A percentile compares a stretch with the other conserved stretches of the same genome.
Evolutionary conservation across 257 asterid genomes (phyloP).

Genomic region (Jasminum sambac): DNA sequence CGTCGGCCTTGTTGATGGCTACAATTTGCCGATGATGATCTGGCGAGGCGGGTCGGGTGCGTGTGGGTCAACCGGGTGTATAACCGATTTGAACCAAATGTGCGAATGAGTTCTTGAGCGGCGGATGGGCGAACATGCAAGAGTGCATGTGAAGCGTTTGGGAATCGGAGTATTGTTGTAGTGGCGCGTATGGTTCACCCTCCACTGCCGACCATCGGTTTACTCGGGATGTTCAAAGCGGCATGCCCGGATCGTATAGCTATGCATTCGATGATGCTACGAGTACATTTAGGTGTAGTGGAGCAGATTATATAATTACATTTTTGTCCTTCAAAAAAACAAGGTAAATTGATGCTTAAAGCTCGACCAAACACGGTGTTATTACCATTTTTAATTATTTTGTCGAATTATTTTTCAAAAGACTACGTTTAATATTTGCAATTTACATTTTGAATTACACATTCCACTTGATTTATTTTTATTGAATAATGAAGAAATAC

Average conservation of each 20-base stretch:
- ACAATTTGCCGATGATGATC: slow-evolving; percentile 36
- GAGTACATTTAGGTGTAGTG: slow-evolving; percentile 36
- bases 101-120: slow-evolving; percentile 32
- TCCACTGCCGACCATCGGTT: slow-evolving; percentile 32
- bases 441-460: too few species aligned
- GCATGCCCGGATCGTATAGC: slow-evolving; percentile 36
- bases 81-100: slow-evolving; percentile 29
- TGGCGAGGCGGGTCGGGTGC: slow-evolving; percentile 32
- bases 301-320: slow-evolving; percentile 32
- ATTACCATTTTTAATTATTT: too few species aligned
- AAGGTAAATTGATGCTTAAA: slow-evolving; percentile 14
- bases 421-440: too few species aligned
- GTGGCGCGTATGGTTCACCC: slow-evolving; percentile 36
- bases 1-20: slow-evolving; percentile 42
- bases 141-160: slow-evolving; percentile 44
- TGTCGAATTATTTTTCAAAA: too few species aligned
- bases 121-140: slow-evolving; percentile 33
- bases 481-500: too few species aligned
- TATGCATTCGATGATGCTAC: slow-evolving; percentile 41
- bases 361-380: too few species aligned
- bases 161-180: slow-evolving; percentile 35
- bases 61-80: slow-evolving; percentile 37
- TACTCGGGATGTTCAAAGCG: slow-evolving; percentile 33
- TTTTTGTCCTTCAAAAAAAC: slow-evolving; percentile 32
- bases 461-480: too few species aligned